phyloP scores from a whole-genome alignment of 192 early-diverging fungal species.

The Coemansia sp. region DNA sequence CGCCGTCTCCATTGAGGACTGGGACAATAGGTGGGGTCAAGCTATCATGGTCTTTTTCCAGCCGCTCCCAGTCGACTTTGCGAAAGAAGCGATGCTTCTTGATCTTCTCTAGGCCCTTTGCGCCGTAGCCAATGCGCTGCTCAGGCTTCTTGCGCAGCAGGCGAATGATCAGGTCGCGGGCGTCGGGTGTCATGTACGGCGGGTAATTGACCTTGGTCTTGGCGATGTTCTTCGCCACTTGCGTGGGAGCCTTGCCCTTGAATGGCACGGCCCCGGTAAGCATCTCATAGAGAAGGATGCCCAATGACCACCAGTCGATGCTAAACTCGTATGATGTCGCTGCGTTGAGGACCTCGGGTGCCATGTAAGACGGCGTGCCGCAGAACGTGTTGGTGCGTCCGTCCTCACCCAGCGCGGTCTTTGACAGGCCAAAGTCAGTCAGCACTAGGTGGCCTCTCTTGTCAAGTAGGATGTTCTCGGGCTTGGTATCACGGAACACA shows the following conservation, averaged over 20 bases:
- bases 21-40: slow-evolving; percentile 71
- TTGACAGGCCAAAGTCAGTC: slow-evolving; percentile 94
- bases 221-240: slow-evolving; percentile 81
- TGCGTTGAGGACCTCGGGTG: slow-evolving; percentile 70
- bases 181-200: slow-evolving; percentile 73
- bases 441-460: slow-evolving; percentile 78
- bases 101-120: slow-evolving; percentile 31
- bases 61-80: slow-evolving; percentile 67
- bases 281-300: slow-evolving; percentile 90
- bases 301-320: slow-evolving; percentile 92
- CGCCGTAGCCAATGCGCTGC: slow-evolving; percentile 57
- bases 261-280: slow-evolving; percentile 82
- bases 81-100: slow-evolving; percentile 72
- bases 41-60: slow-evolving; percentile 45
- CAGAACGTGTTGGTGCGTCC: slow-evolving; percentile 78
- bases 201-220: slow-evolving; percentile 80
- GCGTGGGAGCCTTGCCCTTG: slow-evolving; percentile 72
- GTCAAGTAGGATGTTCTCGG: slow-evolving; percentile 72
- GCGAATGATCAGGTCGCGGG: slow-evolving; percentile 74
- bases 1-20: slow-evolving; percentile 55
- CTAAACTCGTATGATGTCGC: slow-evolving; percentile 62
- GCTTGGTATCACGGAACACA: slow-evolving; percentile 84
- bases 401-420: slow-evolving; percentile 55
- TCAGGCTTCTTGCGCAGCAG: slow-evolving; percentile 62
- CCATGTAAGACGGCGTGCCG: slow-evolving; percentile 86